phyloP scores from a whole-genome alignment of 148 eudicot genomes.

The Rhododendron ovatum region DNA sequence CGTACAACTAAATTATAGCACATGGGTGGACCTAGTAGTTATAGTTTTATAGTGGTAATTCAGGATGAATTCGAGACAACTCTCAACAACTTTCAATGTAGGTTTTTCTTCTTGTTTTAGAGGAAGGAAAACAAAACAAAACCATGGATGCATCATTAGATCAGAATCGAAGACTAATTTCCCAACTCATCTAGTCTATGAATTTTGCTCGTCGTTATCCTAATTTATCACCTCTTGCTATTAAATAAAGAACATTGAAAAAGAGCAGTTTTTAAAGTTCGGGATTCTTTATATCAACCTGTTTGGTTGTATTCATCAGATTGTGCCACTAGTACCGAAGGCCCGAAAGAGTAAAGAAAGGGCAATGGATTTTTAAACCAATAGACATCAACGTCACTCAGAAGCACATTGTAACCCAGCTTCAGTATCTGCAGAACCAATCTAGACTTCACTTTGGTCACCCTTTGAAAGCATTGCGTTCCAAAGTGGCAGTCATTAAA shows the following conservation, averaged over 20 bases:
- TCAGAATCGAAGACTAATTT: not conserved
- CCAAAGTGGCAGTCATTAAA: slow-evolving; percentile 92
- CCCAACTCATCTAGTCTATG: not conserved
- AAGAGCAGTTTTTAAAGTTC: not conserved
- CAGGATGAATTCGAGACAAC: not conserved
- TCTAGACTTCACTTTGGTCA: slow-evolving; percentile 86
- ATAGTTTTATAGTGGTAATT: not conserved
- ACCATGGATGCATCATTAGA: not conserved
- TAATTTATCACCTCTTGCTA: not conserved
- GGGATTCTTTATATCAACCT: slow-evolving; percentile 30
- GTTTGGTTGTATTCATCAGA: slow-evolving; percentile 80
- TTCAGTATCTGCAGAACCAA: slow-evolving; percentile 75
- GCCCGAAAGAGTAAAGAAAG: slow-evolving; percentile 65
- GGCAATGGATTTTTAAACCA: slow-evolving; percentile 91
- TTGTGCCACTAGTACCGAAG: slow-evolving; percentile 73
- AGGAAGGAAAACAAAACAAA: not conserved
- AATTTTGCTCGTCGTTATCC: not conserved
- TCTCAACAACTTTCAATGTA: not conserved
- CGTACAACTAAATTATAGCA: too few species aligned
- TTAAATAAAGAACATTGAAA: not conserved
- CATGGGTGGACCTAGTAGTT: not conserved
- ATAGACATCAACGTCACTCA: slow-evolving; percentile 79
- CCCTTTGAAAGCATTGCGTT: slow-evolving; percentile 82
- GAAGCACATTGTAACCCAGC: slow-evolving; percentile 51
- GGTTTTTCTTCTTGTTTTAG: not conserved